These are phyloP conservation scores for Saccharomycopsis crataegensis DNA, from an alignment of 1,139 yeast species.

Conservation along the genomic window DNA sequence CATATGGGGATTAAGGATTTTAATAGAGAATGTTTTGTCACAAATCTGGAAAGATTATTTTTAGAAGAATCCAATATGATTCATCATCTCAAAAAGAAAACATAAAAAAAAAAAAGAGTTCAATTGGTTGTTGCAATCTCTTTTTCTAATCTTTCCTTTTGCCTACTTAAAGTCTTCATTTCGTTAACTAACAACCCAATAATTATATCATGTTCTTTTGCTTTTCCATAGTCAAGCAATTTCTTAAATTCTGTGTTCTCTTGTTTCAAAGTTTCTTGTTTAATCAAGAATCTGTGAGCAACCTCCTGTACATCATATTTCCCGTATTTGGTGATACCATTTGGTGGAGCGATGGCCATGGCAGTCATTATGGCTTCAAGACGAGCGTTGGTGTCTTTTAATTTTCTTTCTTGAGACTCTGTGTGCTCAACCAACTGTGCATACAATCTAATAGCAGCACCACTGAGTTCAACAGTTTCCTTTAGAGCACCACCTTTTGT, in stretches of 20 bases:
- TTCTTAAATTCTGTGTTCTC: conserved; percentile 69
- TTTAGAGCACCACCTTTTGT: too few relatives aligned
- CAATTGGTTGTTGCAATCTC: neutral
- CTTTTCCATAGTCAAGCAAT: conserved; percentile 64
- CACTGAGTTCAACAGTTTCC: too few relatives aligned
- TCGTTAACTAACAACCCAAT: conserved; percentile 51
- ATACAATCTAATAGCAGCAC: too few relatives aligned
- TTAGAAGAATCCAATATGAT: neutral
- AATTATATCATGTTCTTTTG: conserved; percentile 65
- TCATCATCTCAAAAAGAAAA: neutral
- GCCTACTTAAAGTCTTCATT: conserved; percentile 35
- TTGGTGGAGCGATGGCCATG: conserved; percentile 22
- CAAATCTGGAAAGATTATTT: neutral
- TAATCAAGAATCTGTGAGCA: conserved; percentile 65
- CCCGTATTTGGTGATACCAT: conserved; percentile 13
- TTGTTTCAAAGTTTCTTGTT: conserved; percentile 51
- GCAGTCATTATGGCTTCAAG: conserved; percentile 61
- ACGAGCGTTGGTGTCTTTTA: conserved; percentile 51
- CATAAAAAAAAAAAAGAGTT: neutral
- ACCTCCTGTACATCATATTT: conserved; percentile 68
- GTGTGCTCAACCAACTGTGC: too few relatives aligned
- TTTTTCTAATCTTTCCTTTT: conserved; percentile 3
- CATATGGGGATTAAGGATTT: neutral
- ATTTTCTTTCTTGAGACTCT: conserved; percentile 44
- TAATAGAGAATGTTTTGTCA: neutral